Conservation (phyloP, 140 eudicot species). For the Erigeron philadelphicus region DNA sequence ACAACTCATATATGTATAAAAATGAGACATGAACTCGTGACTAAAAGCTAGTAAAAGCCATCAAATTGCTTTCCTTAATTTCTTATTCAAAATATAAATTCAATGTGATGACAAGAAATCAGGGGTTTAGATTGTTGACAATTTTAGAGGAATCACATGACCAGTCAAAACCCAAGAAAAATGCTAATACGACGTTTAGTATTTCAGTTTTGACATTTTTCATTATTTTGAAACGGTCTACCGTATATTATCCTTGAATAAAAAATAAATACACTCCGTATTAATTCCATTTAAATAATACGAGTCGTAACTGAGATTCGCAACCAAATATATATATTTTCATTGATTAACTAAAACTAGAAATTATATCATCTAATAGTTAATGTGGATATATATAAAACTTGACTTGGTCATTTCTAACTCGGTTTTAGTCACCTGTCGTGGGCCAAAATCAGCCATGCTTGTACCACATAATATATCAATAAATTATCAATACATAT, state of each 20-base stretch:
- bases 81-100: background rate
- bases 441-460: slow-evolving; percentile 33
- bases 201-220: slow-evolving; percentile 18
- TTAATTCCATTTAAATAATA: background rate
- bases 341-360: background rate
- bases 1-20: too few species aligned
- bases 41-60: background rate
- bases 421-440: slow-evolving; percentile 24
- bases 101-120: slow-evolving; percentile 17
- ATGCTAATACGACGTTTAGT: background rate
- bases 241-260: slow-evolving; percentile 21
- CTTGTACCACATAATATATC: slow-evolving; percentile 26
- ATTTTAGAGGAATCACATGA: background rate
- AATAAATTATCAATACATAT: background rate
- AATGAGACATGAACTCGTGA: too few species aligned
- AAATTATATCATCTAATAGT: background rate
- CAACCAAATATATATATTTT: slow-evolving; percentile 9
- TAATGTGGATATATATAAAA: slow-evolving; percentile 1
- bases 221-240: slow-evolving; percentile 17
- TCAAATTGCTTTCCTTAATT: background rate
- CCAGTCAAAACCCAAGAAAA: slow-evolving; percentile 24
- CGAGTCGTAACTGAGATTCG: background rate
- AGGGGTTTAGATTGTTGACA: slow-evolving; percentile 31
- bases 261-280: background rate
- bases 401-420: slow-evolving; percentile 33